Base-by-base conservation (phyloP, 192 early-diverging fungal species). In the Coemansia sp. region DNA sequence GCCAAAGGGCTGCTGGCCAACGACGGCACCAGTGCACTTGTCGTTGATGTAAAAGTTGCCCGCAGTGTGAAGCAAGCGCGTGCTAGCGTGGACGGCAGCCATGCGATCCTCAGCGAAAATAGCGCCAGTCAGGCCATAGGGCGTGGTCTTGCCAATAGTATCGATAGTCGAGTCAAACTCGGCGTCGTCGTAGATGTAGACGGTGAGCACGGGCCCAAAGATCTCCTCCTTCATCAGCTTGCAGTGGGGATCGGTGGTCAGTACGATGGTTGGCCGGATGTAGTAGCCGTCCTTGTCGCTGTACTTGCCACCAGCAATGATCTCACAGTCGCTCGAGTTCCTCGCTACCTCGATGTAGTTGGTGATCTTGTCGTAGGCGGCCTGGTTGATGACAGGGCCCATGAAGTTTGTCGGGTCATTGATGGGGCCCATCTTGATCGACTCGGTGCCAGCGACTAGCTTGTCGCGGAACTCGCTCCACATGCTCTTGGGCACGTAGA, bases 41-140 rank as follows among this genome's bases (percentile, higher is more conserved):
- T 99, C 97, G 77, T 99, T 99, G 75, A 99, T 90, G 82, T 99
- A 99, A 64, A 99, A 97, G 89, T 99, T 99, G 38, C 97, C 97
- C 5, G 94, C 92, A 37, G 92, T 87, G 82, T 99, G 85, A 43
- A 94, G 88, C 60, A 99, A 86, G 58, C 86, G 77, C 71, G 92
- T 90, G 65, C 86, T 86, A 27, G 89, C 92, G 19, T 82, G 66
- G 35, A 94, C 82, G 57, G 93, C 86, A 2, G 93, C 92, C 53
- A 86, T 72, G 46, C 97, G 90, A 69, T 96, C 94, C 74, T 88
- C 84, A n/a, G 96, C 94, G 86, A 99, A 99, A 53, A 97, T 77
- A 4, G 91, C 90, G 59, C 91, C 93, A 25, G 97, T 99, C 61
- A 99, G 86, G 17, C 91, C 96, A 71, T 99, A 99, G 17, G 81